Conservation (phyloP, 83 land plant species). For the Diphasiastrum complanatum region DNA sequence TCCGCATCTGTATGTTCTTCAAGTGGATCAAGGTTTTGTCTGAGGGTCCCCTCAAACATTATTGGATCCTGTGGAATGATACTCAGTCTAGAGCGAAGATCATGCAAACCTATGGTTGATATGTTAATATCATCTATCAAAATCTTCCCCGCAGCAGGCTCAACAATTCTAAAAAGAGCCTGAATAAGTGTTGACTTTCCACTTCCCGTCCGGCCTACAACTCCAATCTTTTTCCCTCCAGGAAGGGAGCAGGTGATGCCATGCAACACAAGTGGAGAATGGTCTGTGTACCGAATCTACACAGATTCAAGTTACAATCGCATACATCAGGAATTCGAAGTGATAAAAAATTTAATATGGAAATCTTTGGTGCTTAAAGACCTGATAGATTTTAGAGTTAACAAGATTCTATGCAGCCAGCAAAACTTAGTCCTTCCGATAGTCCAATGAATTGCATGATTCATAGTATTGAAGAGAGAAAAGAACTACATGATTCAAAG, state of each 20-base stretch:
- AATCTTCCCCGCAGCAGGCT: conserved; percentile 13
- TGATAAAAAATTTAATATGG: no score
- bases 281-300: conserved; percentile 16
- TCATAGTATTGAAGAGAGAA: no score
- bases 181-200: conserved; percentile 22
- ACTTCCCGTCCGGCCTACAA: conserved; percentile 26
- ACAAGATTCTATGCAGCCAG: no score
- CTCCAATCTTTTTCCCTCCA: conserved; percentile 11
- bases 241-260: conserved; percentile 13
- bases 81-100: background rate
- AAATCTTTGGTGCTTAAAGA: no score
- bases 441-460: no score
- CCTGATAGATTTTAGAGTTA: no score
- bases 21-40: conserved; percentile 22
- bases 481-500: no score
- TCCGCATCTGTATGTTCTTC: conserved; percentile 21
- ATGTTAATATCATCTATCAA: conserved; percentile 18
- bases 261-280: conserved; percentile 15
- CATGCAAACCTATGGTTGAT: conserved; percentile 3
- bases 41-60: conserved; percentile 17
- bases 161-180: conserved; percentile 17
- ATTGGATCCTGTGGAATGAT: conserved; percentile 19
- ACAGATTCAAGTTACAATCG: no score
- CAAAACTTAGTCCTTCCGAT: no score
- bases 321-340: no score